These are phyloP conservation scores for Saccharomyces hybrid DNA, from an alignment of 1,139 yeast genomes.

Conservation along the genomic window DNA sequence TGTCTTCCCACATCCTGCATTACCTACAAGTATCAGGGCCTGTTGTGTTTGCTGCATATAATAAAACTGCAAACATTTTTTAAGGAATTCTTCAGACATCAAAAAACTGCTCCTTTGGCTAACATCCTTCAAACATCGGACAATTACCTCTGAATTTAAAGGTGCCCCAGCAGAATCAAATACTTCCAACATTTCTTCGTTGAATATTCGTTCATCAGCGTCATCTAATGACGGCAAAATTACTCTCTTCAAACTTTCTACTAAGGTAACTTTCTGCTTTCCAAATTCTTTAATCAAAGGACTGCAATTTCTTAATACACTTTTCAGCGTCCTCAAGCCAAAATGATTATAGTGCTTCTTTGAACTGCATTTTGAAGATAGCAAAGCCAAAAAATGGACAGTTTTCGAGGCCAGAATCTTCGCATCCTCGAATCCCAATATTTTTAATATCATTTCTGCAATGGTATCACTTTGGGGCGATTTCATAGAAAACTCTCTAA, in stretches of 20 bases:
- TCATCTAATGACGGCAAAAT: neutral
- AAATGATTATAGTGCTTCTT: conserved; percentile 87
- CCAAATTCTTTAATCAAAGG: neutral
- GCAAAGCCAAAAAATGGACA: conserved; percentile 48
- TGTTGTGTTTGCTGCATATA: conserved; percentile 62
- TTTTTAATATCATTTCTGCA: conserved; percentile 60
- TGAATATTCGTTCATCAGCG: neutral
- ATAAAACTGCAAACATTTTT: conserved; percentile 55
- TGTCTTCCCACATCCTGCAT: conserved; percentile 71
- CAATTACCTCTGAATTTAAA: neutral
- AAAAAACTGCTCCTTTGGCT: conserved; percentile 4
- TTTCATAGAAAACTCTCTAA: conserved; percentile 68
- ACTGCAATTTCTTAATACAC: neutral
- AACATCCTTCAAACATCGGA: neutral
- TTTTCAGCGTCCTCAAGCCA: conserved; percentile 44
- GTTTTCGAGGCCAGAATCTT: conserved; percentile 40
- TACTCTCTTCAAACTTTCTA: neutral
- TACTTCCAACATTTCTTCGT: neutral
- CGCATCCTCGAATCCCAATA: conserved; percentile 62
- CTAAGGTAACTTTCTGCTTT: neutral
- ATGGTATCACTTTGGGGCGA: conserved; percentile 65
- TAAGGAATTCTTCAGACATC: conserved; percentile 39
- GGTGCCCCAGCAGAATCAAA: neutral
- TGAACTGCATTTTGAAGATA: conserved; percentile 37
- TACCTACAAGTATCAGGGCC: conserved; percentile 79